Base-by-base conservation (phyloP, 2,329 filamentous ascomycete genomes). In the Sporothrix sp. region DNA sequence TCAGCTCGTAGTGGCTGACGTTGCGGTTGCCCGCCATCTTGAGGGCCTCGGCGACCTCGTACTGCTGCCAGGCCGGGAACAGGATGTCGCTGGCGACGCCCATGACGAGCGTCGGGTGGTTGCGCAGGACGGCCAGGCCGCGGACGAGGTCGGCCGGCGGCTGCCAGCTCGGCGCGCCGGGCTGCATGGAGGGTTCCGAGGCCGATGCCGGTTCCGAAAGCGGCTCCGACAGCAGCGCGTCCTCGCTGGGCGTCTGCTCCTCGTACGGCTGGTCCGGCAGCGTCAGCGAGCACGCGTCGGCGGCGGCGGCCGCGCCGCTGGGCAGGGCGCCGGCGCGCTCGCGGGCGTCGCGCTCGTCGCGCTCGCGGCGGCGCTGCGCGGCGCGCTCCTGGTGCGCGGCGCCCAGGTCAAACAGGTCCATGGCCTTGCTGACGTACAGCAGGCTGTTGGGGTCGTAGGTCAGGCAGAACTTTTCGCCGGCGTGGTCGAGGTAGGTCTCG, bases 41-140 rank as follows among this genome's bases (percentile, higher is more conserved):
- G 56, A 98, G 71, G 3, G 91, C 85, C 61, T 91, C 83, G 3
- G 90, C 91, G 55, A 98, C 83, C 67, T 98, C 93, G 48, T 87
- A 80, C 71, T 98, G 93, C 70, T 98, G 93, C 91, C 93, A 98
- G 0, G 93, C 89, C 0, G 93, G 93, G 68, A 98, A 98, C 32
- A 98, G 71, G 45, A 96, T 97, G 63, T 98, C 93, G 60, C 88
- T 96, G 0, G 88, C 87, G 4, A 97, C 93, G 30, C 93, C 93
- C 71, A 98, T 83, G 10, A 98, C 87, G 20, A 98, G 74, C 1
- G 87, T 84, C 0, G 88, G 87, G 45, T 84, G 91, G 54, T 90
- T 76, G 49, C 82, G 79, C 48, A 97, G 67, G 0, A 79, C 69
- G 4, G 78, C 69, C 18, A 98, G 71, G 0, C 93, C 93, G 0